Evolutionary conservation across 2,329 filamentous ascomycete genomes (phyloP).

Genomic region (Fusarium subglutinans): DNA sequence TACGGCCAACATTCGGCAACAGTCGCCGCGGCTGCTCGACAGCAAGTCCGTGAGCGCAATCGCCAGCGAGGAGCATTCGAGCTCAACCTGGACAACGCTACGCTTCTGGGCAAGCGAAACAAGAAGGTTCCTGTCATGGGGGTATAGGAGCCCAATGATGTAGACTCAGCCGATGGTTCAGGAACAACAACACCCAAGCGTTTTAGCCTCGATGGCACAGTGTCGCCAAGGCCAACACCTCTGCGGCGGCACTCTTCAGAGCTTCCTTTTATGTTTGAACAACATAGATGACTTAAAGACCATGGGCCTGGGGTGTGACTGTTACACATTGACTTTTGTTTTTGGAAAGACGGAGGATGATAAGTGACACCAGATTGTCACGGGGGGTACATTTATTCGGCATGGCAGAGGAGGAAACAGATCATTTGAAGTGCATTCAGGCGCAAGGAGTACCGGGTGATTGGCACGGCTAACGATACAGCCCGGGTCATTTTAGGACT

Average conservation of each 20-base stretch:
- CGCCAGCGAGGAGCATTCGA: slow-evolving; percentile 87
- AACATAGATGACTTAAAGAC: slow-evolving; percentile 12
- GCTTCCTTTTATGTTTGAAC: slow-evolving; percentile 27
- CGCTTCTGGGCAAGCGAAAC: slow-evolving; percentile 78
- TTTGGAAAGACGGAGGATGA: slow-evolving; percentile 17
- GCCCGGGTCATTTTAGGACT: slow-evolving; percentile 20
- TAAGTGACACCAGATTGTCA: neutral
- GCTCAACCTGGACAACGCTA: slow-evolving; percentile 89
- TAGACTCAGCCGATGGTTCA: neutral
- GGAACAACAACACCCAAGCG: slow-evolving; percentile 2
- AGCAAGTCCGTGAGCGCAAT: slow-evolving; percentile 75
- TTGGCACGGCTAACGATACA: slow-evolving; percentile 12
- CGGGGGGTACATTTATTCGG: neutral
- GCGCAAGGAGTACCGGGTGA: slow-evolving; percentile 43
- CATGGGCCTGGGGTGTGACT: neutral
- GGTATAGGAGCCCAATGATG: slow-evolving; percentile 43
- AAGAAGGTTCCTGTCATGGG: slow-evolving; percentile 62
- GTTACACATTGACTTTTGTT: slow-evolving; percentile 10
- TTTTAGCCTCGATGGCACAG: slow-evolving; percentile 24
- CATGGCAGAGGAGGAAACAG: slow-evolving; percentile 6
- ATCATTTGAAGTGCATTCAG: slow-evolving; percentile 32
- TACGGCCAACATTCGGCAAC: slow-evolving; percentile 90
- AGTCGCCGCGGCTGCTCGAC: slow-evolving; percentile 83
- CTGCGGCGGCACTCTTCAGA: slow-evolving; percentile 26
- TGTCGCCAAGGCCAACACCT: slow-evolving; percentile 11